Percentiles rank a stretch among this genome's conserved stretches.
These are phyloP conservation scores for Aspergillus bridgeri DNA, from an alignment of 495 filamentous ascomycete genomes.

Conservation along the genomic window DNA sequence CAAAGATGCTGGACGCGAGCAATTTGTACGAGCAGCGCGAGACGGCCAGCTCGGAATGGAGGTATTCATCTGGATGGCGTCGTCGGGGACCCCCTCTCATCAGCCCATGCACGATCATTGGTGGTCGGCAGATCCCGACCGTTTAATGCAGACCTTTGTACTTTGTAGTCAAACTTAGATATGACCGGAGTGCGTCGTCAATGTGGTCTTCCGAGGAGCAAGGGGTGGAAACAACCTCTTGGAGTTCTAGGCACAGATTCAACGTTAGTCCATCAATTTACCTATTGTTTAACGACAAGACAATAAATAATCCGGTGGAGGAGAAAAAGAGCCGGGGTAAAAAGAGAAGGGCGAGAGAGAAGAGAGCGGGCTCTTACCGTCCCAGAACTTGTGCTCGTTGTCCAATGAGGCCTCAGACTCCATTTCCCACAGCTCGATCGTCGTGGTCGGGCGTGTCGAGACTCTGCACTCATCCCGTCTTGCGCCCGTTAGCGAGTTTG, in stretches of 20 bases:
- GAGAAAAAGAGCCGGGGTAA: neutral
- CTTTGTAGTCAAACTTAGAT: constrained; percentile 71
- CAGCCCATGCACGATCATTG: constrained; percentile 1
- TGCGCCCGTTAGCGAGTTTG: constrained; percentile 16
- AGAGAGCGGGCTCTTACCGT: constrained; percentile 54
- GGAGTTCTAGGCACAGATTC: constrained; percentile 59
- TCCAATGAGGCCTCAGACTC: constrained; percentile 66
- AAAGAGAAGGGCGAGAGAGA: neutral
- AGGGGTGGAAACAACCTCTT: constrained; percentile 68
- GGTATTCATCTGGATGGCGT: constrained; percentile 61
- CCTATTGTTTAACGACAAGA: neutral
- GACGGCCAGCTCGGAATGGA: constrained; percentile 80
- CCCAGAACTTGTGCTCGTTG: constrained; percentile 90
- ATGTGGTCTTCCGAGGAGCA: constrained; percentile 76
- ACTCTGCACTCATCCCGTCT: constrained; percentile 43
- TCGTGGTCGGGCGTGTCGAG: constrained; percentile 32
- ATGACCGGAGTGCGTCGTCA: constrained; percentile 81
- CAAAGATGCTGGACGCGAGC: constrained; percentile 70
- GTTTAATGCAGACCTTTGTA: constrained; percentile 56
- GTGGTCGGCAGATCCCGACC: neutral
- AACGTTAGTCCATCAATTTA: constrained; percentile 8
- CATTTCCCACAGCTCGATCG: constrained; percentile 47
- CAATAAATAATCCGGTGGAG: neutral
- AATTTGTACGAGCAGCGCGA: constrained; percentile 80
- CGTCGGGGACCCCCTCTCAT: constrained; percentile 4